These are phyloP conservation scores for Capsicum baccatum DNA, from an alignment of 257 asterid genomes.

Conservation along the genomic window DNA sequence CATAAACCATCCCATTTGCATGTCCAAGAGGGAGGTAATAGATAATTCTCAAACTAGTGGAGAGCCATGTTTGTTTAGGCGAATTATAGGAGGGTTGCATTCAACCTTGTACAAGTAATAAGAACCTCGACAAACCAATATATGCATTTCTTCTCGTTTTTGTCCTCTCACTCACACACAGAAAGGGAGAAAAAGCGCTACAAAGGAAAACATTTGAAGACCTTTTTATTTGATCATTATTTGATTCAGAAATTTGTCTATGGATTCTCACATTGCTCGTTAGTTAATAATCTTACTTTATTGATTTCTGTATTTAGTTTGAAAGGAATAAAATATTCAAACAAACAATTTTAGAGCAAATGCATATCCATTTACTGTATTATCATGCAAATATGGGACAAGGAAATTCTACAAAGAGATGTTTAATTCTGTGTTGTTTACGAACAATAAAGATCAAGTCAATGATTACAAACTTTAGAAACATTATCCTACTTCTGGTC, in stretches of 20 bases:
- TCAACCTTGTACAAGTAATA: neutral
- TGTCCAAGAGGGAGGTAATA: neutral
- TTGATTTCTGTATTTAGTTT: neutral
- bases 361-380: neutral
- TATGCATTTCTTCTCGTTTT: neutral
- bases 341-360: neutral
- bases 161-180: neutral
- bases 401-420: neutral
- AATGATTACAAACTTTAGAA: neutral
- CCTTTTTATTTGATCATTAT: neutral
- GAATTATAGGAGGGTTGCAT: neutral
- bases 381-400: neutral
- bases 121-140: neutral
- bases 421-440: constrained; percentile 1
- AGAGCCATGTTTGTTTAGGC: neutral
- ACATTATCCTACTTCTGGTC: neutral
- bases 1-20: no score
- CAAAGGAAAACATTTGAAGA: neutral
- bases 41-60: neutral
- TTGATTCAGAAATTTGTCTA: neutral
- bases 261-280: neutral
- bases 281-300: neutral
- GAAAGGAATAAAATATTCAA: neutral
- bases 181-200: neutral
- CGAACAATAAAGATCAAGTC: neutral